Evolutionary conservation across 164 flowering plant species (phyloP), one percentile per base, ranked within the genome.

Genomic region (Aristolochia californica): DNA sequence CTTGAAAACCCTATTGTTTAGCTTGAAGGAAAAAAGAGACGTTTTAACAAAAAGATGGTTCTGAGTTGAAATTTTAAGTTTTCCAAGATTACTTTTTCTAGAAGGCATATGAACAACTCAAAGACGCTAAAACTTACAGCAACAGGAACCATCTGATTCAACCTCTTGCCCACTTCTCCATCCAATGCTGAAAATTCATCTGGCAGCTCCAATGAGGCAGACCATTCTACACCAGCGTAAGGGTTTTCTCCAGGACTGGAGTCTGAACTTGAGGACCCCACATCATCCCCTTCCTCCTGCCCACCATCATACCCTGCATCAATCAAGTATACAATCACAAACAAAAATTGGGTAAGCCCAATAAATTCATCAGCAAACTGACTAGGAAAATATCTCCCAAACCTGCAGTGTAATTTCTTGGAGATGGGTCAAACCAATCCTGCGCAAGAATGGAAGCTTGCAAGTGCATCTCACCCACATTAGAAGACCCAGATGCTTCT

Each of bases 161-260:
- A 71, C 65, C 84, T 81, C 77, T 77, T 81, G 61, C 78, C 81
- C 17, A 84, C 81, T 81, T 91, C 98, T 34, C 80, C 95, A 68
- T 91, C 95, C 40, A 80, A 68, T 10, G 61, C 66, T 65, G 68
- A 58, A 49, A 43, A 70, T 55, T 76, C 93, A 75, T 88, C 90
- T 21, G 78, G 65, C 53, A 77, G 61, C 57, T 80, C 88, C 45
- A 81, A 61, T 22, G 76, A 65, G 68, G 64, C 69, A 14, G 76
- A 61, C 66, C 74, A 79, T 21, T 83, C 88, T 47, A 78, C 90
- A 40, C 73, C 80, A 61, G 76, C 78, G 69, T 74, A 74, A 43
- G 73, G 55, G 43, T 66, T 69, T 59, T 74, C 77, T 43, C 62
- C 78, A 45, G 84, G 87, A 62, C 87, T 88, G 53, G 93, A 84